Percentiles rank a stretch among this genome's conserved stretches.
Evolutionary conservation across 345 rosid genomes (phyloP).

Genomic region (Clausena lansium): DNA sequence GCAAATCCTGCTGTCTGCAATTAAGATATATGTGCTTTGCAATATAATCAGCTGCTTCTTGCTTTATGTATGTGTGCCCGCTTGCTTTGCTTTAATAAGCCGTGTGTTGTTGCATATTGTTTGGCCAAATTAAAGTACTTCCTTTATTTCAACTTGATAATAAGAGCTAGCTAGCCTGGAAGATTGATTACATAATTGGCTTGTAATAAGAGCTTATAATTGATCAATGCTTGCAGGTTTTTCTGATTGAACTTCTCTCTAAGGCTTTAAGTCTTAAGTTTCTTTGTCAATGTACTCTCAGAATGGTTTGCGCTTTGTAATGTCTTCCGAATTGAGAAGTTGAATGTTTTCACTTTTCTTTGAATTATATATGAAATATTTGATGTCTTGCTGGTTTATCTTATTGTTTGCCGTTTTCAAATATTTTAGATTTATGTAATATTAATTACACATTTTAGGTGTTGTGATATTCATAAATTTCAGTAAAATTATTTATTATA

Average conservation of each 20-base stretch:
- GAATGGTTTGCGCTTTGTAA: neutral
- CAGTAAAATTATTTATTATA: too few species aligned
- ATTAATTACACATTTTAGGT: neutral
- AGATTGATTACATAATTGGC: neutral
- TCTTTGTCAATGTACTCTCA: neutral
- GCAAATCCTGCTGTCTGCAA: neutral
- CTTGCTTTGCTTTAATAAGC: neutral
- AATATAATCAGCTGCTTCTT: too few species aligned
- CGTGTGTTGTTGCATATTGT: neutral
- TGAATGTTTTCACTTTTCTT: neutral
- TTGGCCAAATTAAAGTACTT: neutral
- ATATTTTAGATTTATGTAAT: neutral
- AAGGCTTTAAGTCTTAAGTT: neutral
- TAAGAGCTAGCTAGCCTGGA: neutral
- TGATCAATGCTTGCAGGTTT: neutral
- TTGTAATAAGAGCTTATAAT: neutral
- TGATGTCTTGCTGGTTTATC: neutral
- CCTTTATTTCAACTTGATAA: neutral
- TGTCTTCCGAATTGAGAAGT: neutral
- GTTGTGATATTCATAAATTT: neutral
- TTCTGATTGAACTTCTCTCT: neutral
- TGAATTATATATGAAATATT: neutral
- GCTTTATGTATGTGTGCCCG: too few species aligned
- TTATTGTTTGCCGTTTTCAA: neutral
- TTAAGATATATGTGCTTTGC: too few species aligned